Conservation (phyloP, 208 protist genomes). For the Leishmania braziliensis region DNA sequence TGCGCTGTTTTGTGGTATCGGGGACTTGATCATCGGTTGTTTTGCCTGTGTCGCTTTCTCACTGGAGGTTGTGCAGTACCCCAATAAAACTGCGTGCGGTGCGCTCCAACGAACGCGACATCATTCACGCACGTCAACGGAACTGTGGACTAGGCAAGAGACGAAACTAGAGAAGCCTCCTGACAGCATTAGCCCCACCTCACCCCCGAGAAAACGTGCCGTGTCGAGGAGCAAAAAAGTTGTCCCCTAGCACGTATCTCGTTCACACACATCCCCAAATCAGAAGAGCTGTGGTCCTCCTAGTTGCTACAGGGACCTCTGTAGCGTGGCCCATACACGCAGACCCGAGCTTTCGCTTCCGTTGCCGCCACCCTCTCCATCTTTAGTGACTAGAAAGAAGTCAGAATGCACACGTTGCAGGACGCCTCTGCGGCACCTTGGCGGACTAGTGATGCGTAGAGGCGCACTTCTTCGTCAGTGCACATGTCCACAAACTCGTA, state of each 20-base stretch:
- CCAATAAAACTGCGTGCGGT: background rate
- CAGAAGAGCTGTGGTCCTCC: background rate
- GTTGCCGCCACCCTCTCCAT: too few relatives aligned
- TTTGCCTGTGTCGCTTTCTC: background rate
- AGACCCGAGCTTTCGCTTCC: background rate
- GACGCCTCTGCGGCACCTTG: conserved; percentile 39
- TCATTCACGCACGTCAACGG: background rate
- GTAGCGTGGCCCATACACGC: background rate
- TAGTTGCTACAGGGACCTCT: background rate
- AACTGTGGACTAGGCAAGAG: background rate
- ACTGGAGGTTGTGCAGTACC: background rate
- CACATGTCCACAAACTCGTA: conserved; percentile 70
- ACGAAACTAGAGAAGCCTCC: background rate
- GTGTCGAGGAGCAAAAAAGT: background rate
- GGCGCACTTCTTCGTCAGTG: conserved; percentile 49
- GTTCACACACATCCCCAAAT: background rate
- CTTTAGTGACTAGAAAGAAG: background rate
- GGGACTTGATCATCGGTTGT: background rate
- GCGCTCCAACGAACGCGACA: background rate
- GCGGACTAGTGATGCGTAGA: conserved; percentile 40
- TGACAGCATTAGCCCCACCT: background rate
- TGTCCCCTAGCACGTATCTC: background rate
- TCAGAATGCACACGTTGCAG: conserved; percentile 49
- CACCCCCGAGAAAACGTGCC: background rate
- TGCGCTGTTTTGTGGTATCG: background rate